Conservation (phyloP, 208 protist species). For the Acanthamoeba healyi region DNA sequence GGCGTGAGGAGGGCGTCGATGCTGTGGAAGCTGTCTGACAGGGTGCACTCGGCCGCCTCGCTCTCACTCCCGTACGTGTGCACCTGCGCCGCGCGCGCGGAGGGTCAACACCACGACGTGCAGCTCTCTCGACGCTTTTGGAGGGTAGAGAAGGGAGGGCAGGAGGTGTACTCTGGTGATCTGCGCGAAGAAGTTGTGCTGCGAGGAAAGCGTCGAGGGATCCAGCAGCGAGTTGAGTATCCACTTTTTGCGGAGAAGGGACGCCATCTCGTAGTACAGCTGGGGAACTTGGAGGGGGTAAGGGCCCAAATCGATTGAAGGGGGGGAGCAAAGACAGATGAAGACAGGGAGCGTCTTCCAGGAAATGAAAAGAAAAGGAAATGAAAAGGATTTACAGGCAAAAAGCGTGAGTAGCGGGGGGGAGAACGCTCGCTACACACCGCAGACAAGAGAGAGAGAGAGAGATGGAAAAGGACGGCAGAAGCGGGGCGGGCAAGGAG, state of each 20-base stretch:
- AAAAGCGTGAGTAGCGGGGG: too few relatives aligned
- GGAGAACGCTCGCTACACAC: too few relatives aligned
- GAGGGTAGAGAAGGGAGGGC: too few relatives aligned
- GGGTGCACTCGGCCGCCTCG: neutral
- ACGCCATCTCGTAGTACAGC: too few relatives aligned
- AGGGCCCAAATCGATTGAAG: too few relatives aligned
- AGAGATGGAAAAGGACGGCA: neutral
- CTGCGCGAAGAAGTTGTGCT: neutral
- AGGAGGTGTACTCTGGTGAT: neutral
- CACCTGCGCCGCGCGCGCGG: neutral
- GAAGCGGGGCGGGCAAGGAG: neutral
- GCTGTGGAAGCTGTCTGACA: neutral
- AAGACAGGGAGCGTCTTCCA: too few relatives aligned
- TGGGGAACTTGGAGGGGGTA: too few relatives aligned
- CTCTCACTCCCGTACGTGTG: neutral
- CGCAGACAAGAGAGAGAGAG: neutral
- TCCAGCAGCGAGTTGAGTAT: neutral
- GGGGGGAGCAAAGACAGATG: too few relatives aligned
- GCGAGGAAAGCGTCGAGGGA: neutral
- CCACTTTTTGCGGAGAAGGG: neutral
- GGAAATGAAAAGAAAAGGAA: too few relatives aligned
- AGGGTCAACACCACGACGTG: too few relatives aligned
- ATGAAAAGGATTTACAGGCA: too few relatives aligned
- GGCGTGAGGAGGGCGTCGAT: conserved; percentile 14
- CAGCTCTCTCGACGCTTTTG: too few relatives aligned